These are phyloP conservation scores for Fusarium musae DNA, from an alignment of 2,329 filamentous ascomycete species.

Conservation along the genomic window DNA sequence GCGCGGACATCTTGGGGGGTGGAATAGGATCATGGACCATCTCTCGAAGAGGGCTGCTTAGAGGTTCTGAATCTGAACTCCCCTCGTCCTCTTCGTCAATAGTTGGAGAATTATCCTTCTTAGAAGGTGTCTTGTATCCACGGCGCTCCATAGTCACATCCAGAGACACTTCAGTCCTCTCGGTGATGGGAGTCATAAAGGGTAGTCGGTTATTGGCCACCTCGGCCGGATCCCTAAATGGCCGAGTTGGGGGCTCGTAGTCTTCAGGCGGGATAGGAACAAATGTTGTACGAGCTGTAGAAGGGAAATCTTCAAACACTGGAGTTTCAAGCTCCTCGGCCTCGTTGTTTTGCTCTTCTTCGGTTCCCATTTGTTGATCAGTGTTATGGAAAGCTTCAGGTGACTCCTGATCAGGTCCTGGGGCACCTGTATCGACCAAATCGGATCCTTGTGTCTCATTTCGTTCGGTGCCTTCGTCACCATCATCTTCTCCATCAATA, in stretches of 20 bases:
- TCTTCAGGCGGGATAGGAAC: slow-evolving; percentile 86
- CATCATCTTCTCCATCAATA: slow-evolving; percentile 48
- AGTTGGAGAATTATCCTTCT: slow-evolving; percentile 52
- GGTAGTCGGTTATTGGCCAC: slow-evolving; percentile 90
- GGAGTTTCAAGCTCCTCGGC: slow-evolving; percentile 58
- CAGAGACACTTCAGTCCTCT: slow-evolving; percentile 90
- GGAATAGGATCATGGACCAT: slow-evolving; percentile 65
- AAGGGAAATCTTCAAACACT: slow-evolving; percentile 53
- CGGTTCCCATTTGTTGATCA: slow-evolving; percentile 6
- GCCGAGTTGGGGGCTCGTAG: slow-evolving; percentile 80
- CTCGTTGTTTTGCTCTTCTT: slow-evolving; percentile 43
- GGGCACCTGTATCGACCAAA: slow-evolving; percentile 52
- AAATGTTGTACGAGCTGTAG: slow-evolving; percentile 72
- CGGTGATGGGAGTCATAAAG: slow-evolving; percentile 99
- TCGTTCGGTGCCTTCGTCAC: slow-evolving; percentile 42
- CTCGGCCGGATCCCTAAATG: slow-evolving; percentile 82
- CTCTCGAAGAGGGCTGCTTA: slow-evolving; percentile 80
- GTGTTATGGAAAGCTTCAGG: slow-evolving; percentile 10
- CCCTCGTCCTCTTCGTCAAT: slow-evolving; percentile 50
- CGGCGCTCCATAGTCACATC: slow-evolving; percentile 70
- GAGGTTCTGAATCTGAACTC: slow-evolving; percentile 52
- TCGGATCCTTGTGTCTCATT: slow-evolving; percentile 53
- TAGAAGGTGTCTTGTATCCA: slow-evolving; percentile 83
- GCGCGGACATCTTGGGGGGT: slow-evolving; percentile 61
- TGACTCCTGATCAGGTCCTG: slow-evolving; percentile 40